These are phyloP conservation scores for Clitopilus hobsonii DNA, from an alignment of 768 basidiomycete genomes.

Conservation along the genomic window DNA sequence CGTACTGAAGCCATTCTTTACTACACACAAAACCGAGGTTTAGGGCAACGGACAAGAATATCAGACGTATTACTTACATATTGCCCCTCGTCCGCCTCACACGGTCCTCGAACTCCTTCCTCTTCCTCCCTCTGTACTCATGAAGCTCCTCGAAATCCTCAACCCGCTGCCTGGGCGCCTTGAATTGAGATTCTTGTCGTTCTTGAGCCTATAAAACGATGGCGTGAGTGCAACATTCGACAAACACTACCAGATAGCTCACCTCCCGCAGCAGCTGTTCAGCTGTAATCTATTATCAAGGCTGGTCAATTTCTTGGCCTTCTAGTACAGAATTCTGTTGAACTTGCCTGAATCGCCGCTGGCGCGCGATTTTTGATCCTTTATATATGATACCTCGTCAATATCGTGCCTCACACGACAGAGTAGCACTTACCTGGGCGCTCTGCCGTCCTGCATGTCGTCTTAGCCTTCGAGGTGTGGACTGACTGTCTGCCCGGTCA, in stretches of 20 bases:
- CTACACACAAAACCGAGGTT: slow-evolving; percentile 26
- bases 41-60: not conserved
- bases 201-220: slow-evolving; percentile 81
- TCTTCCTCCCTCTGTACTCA: slow-evolving; percentile 88
- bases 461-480: not conserved
- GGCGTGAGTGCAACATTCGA: slow-evolving; percentile 1
- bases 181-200: slow-evolving; percentile 87
- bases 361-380: slow-evolving; percentile 96
- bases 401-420: not conserved
- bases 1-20: slow-evolving; percentile 85
- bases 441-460: slow-evolving; percentile 75
- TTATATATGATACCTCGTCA: slow-evolving; percentile 1
- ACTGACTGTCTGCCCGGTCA: no score
- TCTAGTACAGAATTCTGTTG: not conserved
- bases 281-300: slow-evolving; percentile 79
- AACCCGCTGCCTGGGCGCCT: slow-evolving; percentile 91
- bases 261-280: slow-evolving; percentile 97
- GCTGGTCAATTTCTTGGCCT: slow-evolving; percentile 6
- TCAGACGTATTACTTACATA: slow-evolving; percentile 45
- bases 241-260: not conserved
- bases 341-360: slow-evolving; percentile 81
- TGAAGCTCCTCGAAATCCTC: slow-evolving; percentile 92
- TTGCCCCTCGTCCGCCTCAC: slow-evolving; percentile 75
- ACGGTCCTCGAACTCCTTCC: slow-evolving; percentile 92
- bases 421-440: slow-evolving; percentile 50